These are phyloP conservation scores for Globisporangium cederbergense DNA, from an alignment of 352 stramenopile species.

Conservation along the genomic window DNA sequence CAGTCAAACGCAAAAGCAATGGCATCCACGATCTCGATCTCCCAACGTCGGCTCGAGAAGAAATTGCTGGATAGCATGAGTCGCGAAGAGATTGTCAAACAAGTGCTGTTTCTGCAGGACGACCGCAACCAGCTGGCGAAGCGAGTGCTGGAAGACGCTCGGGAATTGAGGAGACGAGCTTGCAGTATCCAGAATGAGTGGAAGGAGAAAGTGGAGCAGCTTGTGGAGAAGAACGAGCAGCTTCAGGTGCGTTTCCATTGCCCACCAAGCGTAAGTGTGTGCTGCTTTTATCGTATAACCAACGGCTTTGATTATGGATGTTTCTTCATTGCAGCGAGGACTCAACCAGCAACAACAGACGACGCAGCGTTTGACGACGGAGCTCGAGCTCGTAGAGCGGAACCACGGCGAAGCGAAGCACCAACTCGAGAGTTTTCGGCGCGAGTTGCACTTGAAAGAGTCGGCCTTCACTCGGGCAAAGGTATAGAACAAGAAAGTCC, in stretches of 20 bases:
- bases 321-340: slow-evolving; percentile 16
- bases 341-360: slow-evolving; percentile 17
- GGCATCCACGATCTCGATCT: background rate
- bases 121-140: slow-evolving; percentile 44
- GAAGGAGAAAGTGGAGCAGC: slow-evolving; percentile 36
- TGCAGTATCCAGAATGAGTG: slow-evolving; percentile 39
- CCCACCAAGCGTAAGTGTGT: too few species aligned
- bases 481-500: slow-evolving; percentile 6
- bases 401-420: slow-evolving; percentile 26
- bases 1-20: background rate
- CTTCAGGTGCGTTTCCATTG: slow-evolving; percentile 20
- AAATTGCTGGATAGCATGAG: slow-evolving; percentile 25
- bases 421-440: slow-evolving; percentile 36
- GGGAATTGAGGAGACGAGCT: slow-evolving; percentile 38
- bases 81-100: slow-evolving; percentile 41
- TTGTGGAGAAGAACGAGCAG: slow-evolving; percentile 37
- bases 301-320: background rate
- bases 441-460: slow-evolving; percentile 32
- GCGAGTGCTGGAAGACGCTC: slow-evolving; percentile 39
- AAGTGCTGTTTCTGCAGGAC: slow-evolving; percentile 30
- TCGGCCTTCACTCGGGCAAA: slow-evolving; percentile 25
- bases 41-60: slow-evolving; percentile 14
- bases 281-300: too few species aligned
- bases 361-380: slow-evolving; percentile 17
- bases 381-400: slow-evolving; percentile 28